phyloP scores from a whole-genome alignment of 2,329 filamentous ascomycete genomes.

The Cercospora citrullina region DNA sequence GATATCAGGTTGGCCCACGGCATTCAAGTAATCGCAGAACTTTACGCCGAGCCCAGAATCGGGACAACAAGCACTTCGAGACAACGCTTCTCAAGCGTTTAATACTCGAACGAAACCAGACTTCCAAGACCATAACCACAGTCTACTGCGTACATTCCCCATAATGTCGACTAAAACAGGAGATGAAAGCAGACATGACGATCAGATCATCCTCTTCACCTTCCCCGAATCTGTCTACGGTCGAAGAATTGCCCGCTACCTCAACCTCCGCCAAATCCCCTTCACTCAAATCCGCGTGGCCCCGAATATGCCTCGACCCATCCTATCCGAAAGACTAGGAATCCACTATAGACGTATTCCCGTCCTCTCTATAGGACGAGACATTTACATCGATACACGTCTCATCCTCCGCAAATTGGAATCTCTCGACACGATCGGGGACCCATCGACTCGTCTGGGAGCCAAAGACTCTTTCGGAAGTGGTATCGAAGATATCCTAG shows the following conservation, averaged over 20 bases:
- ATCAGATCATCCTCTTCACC: constrained; percentile 26
- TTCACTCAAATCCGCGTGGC: constrained; percentile 25
- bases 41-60: background rate
- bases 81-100: background rate
- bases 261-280: constrained; percentile 23
- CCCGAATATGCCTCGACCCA: constrained; percentile 24
- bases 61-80: background rate
- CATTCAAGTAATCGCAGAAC: background rate
- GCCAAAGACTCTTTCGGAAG: constrained; percentile 17
- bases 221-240: constrained; percentile 27
- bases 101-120: background rate
- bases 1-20: background rate
- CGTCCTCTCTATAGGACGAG: constrained; percentile 28
- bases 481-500: constrained; percentile 23
- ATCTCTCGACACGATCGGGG: constrained; percentile 13
- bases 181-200: background rate
- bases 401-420: constrained; percentile 26
- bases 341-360: constrained; percentile 30
- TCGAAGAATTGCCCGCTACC: constrained; percentile 22
- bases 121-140: background rate
- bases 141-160: background rate
- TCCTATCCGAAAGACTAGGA: constrained; percentile 23
- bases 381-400: constrained; percentile 30
- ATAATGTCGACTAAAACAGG: background rate
- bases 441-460: constrained; percentile 15